These are phyloP conservation scores for Penicillium ucsense DNA, from an alignment of 495 filamentous ascomycete species.

Conservation along the genomic window DNA sequence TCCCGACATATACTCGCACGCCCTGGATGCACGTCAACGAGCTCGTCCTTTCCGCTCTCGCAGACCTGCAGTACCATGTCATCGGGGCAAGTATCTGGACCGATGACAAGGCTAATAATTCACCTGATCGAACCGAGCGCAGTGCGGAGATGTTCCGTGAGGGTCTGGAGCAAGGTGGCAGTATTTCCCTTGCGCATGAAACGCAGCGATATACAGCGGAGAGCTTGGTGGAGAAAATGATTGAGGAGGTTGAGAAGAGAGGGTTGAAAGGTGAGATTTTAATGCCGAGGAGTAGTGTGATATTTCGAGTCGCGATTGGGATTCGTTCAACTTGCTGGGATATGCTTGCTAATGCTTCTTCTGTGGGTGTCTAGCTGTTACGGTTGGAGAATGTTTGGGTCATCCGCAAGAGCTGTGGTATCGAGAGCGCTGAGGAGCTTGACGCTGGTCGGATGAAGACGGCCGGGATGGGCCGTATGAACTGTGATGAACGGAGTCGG, in stretches of 20 bases:
- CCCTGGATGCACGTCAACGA: constrained; percentile 30
- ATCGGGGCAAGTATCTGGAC: constrained; percentile 37
- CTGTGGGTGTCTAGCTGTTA: constrained; percentile 43
- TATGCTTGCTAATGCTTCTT: constrained; percentile 11
- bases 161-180: constrained; percentile 22
- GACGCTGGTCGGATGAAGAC: background rate
- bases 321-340: constrained; percentile 5
- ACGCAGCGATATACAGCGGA: constrained; percentile 32
- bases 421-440: constrained; percentile 4
- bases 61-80: constrained; percentile 31
- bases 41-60: constrained; percentile 20
- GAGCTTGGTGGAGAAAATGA: constrained; percentile 26
- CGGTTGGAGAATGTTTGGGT: constrained; percentile 65
- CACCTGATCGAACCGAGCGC: constrained; percentile 11
- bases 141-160: constrained; percentile 22
- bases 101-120: constrained; percentile 33
- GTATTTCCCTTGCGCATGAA: constrained; percentile 37
- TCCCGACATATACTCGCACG: constrained; percentile 62
- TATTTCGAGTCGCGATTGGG: background rate
- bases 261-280: constrained; percentile 24
- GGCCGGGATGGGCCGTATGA: background rate
- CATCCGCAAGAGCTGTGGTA: constrained; percentile 62
- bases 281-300: too few species aligned
- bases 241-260: constrained; percentile 17
- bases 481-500: background rate